phyloP scores from a whole-genome alignment of 2,329 filamentous ascomycete genomes.

The Sphaerulina populicola region DNA sequence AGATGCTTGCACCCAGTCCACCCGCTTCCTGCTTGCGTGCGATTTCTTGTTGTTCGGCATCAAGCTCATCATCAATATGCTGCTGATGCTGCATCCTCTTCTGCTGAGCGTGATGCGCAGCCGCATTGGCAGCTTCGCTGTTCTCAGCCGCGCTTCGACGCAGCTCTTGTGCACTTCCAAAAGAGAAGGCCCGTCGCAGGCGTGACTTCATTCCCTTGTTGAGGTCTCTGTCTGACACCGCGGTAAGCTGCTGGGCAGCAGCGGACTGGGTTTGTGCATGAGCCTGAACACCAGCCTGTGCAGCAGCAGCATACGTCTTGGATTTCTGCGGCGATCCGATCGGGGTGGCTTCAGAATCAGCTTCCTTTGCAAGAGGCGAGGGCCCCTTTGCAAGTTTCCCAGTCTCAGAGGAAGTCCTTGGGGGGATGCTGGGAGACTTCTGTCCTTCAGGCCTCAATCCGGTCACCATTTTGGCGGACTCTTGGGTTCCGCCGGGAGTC shows the following conservation, averaged over 20 bases:
- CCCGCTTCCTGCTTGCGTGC: slow-evolving; percentile 85
- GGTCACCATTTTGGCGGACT: slow-evolving; percentile 15
- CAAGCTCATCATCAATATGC: slow-evolving; percentile 36
- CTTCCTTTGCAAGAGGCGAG: slow-evolving; percentile 42
- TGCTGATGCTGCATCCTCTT: slow-evolving; percentile 27
- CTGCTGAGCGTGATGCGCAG: slow-evolving; percentile 23
- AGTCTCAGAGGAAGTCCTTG: slow-evolving; percentile 35
- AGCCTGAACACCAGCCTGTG: slow-evolving; percentile 20
- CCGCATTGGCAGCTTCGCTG: slow-evolving; percentile 30
- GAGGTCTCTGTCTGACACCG: slow-evolving; percentile 73
- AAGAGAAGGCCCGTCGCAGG: slow-evolving; percentile 85
- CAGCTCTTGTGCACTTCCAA: slow-evolving; percentile 89
- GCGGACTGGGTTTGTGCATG: slow-evolving; percentile 41
- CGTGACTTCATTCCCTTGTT: slow-evolving; percentile 78
- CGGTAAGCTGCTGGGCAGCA: slow-evolving; percentile 74
- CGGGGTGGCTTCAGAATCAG: slow-evolving; percentile 28
- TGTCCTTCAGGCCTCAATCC: slow-evolving; percentile 14
- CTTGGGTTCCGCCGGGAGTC: slow-evolving; percentile 11
- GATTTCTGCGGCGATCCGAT: slow-evolving; percentile 24
- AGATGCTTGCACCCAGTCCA: slow-evolving; percentile 88
- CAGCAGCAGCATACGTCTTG: slow-evolving; percentile 29
- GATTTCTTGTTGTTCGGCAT: slow-evolving; percentile 85
- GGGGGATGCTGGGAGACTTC: slow-evolving; percentile 25
- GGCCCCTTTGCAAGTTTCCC: slow-evolving; percentile 38
- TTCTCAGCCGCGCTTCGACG: slow-evolving; percentile 64